Conservation (phyloP, 345 rosid species). For the Limnanthes douglasii region DNA sequence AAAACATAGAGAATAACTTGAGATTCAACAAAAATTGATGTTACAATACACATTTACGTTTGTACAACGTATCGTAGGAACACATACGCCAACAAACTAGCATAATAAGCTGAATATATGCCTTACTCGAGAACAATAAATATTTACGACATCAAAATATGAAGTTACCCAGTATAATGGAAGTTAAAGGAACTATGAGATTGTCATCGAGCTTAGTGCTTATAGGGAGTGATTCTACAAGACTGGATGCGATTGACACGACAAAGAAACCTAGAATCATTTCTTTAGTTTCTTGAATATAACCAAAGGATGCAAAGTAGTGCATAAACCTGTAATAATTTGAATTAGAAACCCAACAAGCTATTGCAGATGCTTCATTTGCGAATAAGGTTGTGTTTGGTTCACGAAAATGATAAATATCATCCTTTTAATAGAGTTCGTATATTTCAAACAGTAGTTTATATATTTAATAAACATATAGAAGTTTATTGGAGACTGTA, state of each 20-base stretch:
- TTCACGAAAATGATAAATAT: no score
- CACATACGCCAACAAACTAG: background rate
- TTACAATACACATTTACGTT: background rate
- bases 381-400: no score
- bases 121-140: no score
- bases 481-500: no score
- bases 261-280: conserved; percentile 44
- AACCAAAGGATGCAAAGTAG: conserved; percentile 62
- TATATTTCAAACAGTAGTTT: no score
- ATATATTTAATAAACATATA: no score
- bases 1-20: no score
- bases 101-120: background rate
- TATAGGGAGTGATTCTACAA: conserved; percentile 81
- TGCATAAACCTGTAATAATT: conserved; percentile 37
- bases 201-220: conserved; percentile 80
- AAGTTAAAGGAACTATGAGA: conserved; percentile 63
- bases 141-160: conserved; percentile 27
- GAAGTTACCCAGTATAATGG: conserved; percentile 42
- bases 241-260: conserved; percentile 52
- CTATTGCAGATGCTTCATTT: background rate
- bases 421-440: no score
- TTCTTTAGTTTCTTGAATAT: conserved; percentile 26
- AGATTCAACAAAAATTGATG: no score
- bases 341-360: conserved; percentile 2
- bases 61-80: no score